A percentile compares a stretch with the other conserved stretches of the same genome.
These are phyloP conservation scores for Apiospora arundinis DNA, from an alignment of 2,329 filamentous ascomycete genomes.

Conservation along the genomic window DNA sequence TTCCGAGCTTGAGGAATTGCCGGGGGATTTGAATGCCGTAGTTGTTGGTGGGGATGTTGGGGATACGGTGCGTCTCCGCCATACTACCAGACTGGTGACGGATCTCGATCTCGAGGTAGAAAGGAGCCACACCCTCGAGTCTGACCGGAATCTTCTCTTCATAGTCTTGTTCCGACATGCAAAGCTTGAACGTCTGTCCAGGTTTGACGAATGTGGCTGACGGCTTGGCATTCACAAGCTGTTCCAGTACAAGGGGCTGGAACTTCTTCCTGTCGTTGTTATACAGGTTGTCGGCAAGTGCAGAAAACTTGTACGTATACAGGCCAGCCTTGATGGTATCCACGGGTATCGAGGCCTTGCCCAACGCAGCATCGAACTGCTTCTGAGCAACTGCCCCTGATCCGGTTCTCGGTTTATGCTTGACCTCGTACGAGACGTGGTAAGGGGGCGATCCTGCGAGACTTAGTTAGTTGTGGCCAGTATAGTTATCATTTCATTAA, in stretches of 20 bases:
- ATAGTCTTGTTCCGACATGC: slow-evolving; percentile 79
- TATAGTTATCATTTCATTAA: slow-evolving; percentile 20
- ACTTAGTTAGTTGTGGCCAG: slow-evolving; percentile 23
- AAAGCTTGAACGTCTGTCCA: slow-evolving; percentile 95
- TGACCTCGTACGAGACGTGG: slow-evolving; percentile 80
- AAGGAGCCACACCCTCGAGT: slow-evolving; percentile 83
- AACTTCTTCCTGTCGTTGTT: slow-evolving; percentile 72
- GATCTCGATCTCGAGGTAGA: slow-evolving; percentile 89
- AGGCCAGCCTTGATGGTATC: slow-evolving; percentile 83
- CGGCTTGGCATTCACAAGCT: slow-evolving; percentile 85
- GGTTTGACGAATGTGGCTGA: slow-evolving; percentile 82
- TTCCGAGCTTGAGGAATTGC: slow-evolving; percentile 83
- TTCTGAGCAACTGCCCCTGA: slow-evolving; percentile 70
- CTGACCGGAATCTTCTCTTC: slow-evolving; percentile 90
- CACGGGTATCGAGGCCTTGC: slow-evolving; percentile 80
- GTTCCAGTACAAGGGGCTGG: slow-evolving; percentile 73
- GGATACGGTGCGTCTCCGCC: slow-evolving; percentile 81
- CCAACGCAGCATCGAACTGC: slow-evolving; percentile 77
- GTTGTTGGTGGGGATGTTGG: slow-evolving; percentile 75
- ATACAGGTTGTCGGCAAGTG: slow-evolving; percentile 86
- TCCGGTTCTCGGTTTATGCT: slow-evolving; percentile 72
- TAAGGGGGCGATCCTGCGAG: slow-evolving; percentile 76
- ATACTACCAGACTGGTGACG: slow-evolving; percentile 85
- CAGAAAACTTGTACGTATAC: slow-evolving; percentile 86
- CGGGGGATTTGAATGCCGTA: slow-evolving; percentile 87